Conservation (phyloP, 169 alveolate genomes). For the Cardiosporidium cionae region DNA sequence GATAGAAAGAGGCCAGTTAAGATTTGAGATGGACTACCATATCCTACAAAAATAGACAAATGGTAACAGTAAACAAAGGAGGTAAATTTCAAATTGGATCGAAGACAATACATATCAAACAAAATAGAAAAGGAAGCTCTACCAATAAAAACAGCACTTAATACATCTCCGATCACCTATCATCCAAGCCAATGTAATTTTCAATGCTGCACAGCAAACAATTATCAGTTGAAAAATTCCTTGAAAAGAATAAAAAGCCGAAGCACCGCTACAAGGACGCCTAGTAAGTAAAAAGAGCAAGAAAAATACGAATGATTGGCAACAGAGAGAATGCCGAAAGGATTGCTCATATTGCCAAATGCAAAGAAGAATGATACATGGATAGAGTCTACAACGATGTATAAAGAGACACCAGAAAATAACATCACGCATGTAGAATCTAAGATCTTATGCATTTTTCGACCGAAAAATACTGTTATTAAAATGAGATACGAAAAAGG, state of each 20-base stretch:
- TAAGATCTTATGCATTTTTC: too few species aligned
- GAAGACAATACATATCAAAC: not conserved
- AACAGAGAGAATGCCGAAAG: not conserved
- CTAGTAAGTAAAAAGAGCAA: not conserved
- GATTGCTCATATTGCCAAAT: not conserved
- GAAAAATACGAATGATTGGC: not conserved
- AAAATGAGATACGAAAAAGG: too few species aligned
- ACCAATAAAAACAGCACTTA: not conserved
- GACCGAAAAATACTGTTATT: too few species aligned
- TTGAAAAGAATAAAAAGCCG: not conserved
- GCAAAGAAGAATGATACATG: not conserved
- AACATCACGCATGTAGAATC: not conserved
- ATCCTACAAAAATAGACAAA: not conserved
- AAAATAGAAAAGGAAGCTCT: not conserved
- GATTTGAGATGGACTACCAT: not conserved
- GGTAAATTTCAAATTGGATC: not conserved
- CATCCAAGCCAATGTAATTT: not conserved
- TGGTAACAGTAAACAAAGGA: not conserved
- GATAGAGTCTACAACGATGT: not conserved
- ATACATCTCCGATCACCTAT: not conserved
- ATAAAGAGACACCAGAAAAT: not conserved
- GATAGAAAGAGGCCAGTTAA: not conserved
- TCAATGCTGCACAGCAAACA: not conserved
- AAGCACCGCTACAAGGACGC: not conserved
- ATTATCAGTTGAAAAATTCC: not conserved